Evolutionary conservation across 176 grass and related monocot species (phyloP), one percentile per base, ranked within the genome.

Genomic region (Cenchrus purpureus): DNA sequence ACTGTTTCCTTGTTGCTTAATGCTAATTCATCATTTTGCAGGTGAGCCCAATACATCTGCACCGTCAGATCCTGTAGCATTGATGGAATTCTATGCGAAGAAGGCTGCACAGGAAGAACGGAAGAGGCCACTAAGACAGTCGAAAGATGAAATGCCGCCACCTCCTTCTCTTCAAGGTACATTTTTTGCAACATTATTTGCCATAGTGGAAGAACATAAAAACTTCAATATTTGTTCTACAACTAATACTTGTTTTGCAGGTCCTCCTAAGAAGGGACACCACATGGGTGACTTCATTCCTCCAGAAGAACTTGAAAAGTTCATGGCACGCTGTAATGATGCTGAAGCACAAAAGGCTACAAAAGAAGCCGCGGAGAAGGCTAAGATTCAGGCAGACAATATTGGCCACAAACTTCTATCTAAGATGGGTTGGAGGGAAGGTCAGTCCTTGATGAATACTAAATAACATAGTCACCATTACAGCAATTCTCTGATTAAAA

Each of bases 381-480:
- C 97, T 80, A 99, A 92, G 84, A 99, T 99, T 71, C 97, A 99
- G 81, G 97, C 97, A 0, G 97, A 99, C 73, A 99, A 99, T 90
- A 94, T 99, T 68, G 97, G 97, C 14, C 97, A 99, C 86, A 99
- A 89, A 65, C 97, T 99, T 91, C 57, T 99, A 65, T 99, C 97
- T 73, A 96, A 95, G 87, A 99, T 99, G 97, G 97, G 97, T n/a
- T 99, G 97, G 97, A 94, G 79, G 85, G 97, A 99, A 99, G 97
- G 97, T 97, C 86, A 49, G 89, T 78, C 15, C 7, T 60, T 73
- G 34, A 86, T 73, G 34, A 86, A 58, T 59, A 70, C 31, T 64
- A 19, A n/a, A 68, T 52, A 10, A 19, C 40, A 15, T 40, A 42
- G 14, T 51, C 50, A 48, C 16, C 7, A 5, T 59, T 57, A 31